Percentiles rank a stretch among this genome's conserved stretches.
Evolutionary conservation across 257 asterid species (phyloP).

Genomic region (Solanum bulbocastanum): DNA sequence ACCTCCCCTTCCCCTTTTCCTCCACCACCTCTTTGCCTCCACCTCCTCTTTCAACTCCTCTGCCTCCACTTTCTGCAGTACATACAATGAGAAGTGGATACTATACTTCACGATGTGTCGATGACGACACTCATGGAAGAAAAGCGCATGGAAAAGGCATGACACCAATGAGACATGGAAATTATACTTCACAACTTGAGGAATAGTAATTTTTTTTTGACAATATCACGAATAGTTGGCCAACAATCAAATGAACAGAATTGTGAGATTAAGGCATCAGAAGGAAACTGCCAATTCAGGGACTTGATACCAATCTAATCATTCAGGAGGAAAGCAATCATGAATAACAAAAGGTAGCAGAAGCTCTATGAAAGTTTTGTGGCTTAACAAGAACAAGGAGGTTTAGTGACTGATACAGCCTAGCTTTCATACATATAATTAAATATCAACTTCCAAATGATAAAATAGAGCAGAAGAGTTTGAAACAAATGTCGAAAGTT

Average conservation of each 20-base stretch:
- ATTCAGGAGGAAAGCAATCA: not conserved
- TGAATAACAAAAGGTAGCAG: not conserved
- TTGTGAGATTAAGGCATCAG: not conserved
- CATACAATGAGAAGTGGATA: not conserved
- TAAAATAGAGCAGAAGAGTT: not conserved
- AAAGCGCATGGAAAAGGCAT: not conserved
- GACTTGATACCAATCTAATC: not conserved
- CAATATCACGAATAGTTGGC: not conserved
- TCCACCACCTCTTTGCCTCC: no score
- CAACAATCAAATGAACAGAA: not conserved
- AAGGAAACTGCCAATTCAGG: not conserved
- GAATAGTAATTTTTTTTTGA: not conserved
- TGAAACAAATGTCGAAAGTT: not conserved
- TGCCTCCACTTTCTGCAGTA: not conserved
- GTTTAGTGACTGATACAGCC: not conserved
- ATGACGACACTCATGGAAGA: not conserved
- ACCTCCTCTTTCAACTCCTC: no score
- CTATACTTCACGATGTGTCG: not conserved
- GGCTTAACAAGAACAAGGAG: not conserved
- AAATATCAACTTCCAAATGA: not conserved
- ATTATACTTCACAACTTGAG: not conserved
- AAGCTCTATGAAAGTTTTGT: not conserved
- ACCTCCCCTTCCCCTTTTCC: not conserved
- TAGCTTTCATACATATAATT: not conserved
- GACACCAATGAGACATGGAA: not conserved